Percentiles rank a stretch among this genome's conserved stretches.
These are phyloP conservation scores for Raffaelea deltoideospora DNA, from an alignment of 2,329 filamentous ascomycete genomes.

Conservation along the genomic window DNA sequence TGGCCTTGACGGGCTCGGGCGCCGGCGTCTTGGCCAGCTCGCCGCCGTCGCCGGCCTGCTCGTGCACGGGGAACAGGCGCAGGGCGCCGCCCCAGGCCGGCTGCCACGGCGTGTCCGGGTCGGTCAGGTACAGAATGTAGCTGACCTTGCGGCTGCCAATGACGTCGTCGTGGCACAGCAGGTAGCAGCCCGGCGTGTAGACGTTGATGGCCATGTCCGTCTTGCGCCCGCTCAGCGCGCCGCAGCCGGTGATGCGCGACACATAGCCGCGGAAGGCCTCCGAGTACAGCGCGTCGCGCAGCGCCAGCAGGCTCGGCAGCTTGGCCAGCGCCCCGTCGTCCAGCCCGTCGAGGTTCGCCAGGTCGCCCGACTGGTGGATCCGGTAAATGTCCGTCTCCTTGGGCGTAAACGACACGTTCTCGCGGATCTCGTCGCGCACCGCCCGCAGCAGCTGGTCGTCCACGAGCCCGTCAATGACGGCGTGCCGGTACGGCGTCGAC, in stretches of 20 bases:
- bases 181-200: constrained; percentile 89
- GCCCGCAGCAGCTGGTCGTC: constrained; percentile 67
- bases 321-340: constrained; percentile 73
- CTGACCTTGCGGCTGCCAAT: constrained; percentile 93
- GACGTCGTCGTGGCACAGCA: constrained; percentile 95
- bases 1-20: constrained; percentile 64
- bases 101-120: constrained; percentile 84
- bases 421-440: constrained; percentile 77
- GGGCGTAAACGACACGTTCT: constrained; percentile 87
- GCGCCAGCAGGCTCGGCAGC: constrained; percentile 72
- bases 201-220: constrained; percentile 99
- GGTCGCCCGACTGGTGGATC: constrained; percentile 94
- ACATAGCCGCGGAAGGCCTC: constrained; percentile 79
- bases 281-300: constrained; percentile 94
- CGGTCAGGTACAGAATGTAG: constrained; percentile 91
- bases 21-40: constrained; percentile 65
- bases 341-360: constrained; percentile 90
- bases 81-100: constrained; percentile 85
- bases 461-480: constrained; percentile 72
- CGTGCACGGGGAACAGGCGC: constrained; percentile 63
- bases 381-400: constrained; percentile 99
- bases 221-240: constrained; percentile 78
- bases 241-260: constrained; percentile 70
- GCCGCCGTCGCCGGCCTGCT: constrained; percentile 50
- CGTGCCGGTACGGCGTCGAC: constrained; percentile 73